Conservation (phyloP, 1,139 yeast species). For the Yamadazyma friedrichii region DNA sequence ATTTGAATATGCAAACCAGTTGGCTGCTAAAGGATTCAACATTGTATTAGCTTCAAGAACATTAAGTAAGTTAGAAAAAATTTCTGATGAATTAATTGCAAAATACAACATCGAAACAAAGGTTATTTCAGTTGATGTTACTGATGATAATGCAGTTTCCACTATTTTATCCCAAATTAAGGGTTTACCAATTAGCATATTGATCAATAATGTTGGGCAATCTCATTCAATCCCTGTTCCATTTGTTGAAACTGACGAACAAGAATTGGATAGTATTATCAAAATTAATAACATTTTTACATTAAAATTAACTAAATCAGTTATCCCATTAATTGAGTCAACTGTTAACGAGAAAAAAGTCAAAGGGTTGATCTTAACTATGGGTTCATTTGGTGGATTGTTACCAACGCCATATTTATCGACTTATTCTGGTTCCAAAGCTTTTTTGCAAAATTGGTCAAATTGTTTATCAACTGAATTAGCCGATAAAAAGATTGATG, state of each 20-base stretch:
- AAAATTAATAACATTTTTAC: conserved; percentile 87
- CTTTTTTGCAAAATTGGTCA: conserved; percentile 92
- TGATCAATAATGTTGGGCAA: conserved; percentile 91
- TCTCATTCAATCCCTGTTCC: conserved; percentile 96
- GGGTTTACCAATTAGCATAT: conserved; percentile 62
- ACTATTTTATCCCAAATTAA: conserved; percentile 25
- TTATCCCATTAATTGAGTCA: conserved; percentile 65
- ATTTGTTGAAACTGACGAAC: conserved; percentile 71
- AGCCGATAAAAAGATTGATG: conserved; percentile 67
- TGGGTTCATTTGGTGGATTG: conserved; percentile 97
- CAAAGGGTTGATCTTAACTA: conserved; percentile 78
- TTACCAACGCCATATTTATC: conserved; percentile 92
- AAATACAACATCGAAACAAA: conserved; percentile 64
- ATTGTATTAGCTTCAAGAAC: conserved; percentile 84
- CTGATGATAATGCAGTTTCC: conserved; percentile 60
- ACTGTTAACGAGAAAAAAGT: conserved; percentile 43
- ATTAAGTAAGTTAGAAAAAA: conserved; percentile 63
- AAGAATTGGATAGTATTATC: conserved; percentile 75
- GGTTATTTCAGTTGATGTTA: conserved; percentile 76
- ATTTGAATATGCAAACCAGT: conserved; percentile 81
- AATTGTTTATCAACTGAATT: conserved; percentile 87
- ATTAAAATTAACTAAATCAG: conserved; percentile 73
- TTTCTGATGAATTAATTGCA: conserved; percentile 62
- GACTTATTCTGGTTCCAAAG: conserved; percentile 94
- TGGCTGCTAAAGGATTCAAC: conserved; percentile 84